A percentile compares a stretch with the other conserved stretches of the same genome.
Evolutionary conservation across 2,329 filamentous ascomycete species (phyloP).

Genomic region (Diaporthe sp.): DNA sequence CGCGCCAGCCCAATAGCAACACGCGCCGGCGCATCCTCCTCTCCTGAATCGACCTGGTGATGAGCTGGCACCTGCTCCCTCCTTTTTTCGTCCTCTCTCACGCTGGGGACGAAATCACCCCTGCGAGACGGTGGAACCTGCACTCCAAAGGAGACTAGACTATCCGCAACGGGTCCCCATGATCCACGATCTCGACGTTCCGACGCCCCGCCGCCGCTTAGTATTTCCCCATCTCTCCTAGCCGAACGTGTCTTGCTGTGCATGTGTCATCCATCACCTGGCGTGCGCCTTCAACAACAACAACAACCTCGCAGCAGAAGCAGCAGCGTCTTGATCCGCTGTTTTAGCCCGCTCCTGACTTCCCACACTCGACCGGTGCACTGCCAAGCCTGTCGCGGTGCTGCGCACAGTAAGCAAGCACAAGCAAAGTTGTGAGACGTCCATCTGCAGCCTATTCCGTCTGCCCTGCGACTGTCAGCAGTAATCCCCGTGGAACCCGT

Average conservation of each 20-base stretch:
- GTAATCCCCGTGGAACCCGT: slow-evolving; percentile 6
- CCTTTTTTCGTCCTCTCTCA: background rate
- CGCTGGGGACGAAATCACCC: background rate
- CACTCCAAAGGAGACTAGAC: slow-evolving; percentile 7
- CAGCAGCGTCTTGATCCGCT: background rate
- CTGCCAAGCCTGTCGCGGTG: background rate
- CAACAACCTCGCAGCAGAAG: background rate
- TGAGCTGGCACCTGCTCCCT: slow-evolving; percentile 24
- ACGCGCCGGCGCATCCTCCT: background rate
- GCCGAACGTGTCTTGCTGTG: background rate
- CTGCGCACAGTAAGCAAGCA: slow-evolving; percentile 29
- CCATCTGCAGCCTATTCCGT: background rate
- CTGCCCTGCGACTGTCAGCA: slow-evolving; percentile 3
- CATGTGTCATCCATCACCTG: slow-evolving; percentile 16
- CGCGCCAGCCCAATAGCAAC: slow-evolving; percentile 4
- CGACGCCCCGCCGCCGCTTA: slow-evolving; percentile 28
- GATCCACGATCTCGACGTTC: slow-evolving; percentile 25
- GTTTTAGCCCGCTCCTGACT: background rate
- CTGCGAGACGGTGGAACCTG: slow-evolving; percentile 6
- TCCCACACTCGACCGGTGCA: background rate
- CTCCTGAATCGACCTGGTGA: slow-evolving; percentile 5
- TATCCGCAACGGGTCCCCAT: slow-evolving; percentile 24
- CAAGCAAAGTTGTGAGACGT: slow-evolving; percentile 12
- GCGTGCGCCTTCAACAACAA: background rate
- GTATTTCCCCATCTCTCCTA: background rate